phyloP scores from a whole-genome alignment of 495 filamentous ascomycete genomes.

The Delitschia confertaspora region DNA sequence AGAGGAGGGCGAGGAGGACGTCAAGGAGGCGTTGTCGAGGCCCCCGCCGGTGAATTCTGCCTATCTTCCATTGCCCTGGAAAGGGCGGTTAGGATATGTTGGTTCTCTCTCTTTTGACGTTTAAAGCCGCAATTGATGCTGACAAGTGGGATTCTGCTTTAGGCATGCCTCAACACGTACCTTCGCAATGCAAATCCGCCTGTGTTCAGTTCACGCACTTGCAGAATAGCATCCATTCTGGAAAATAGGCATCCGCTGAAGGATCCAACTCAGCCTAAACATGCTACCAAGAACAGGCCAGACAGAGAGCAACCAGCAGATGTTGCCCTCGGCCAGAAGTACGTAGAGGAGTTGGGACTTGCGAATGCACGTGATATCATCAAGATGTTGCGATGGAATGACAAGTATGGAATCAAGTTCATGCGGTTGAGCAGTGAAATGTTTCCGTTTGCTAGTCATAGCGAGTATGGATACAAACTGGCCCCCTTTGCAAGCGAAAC shows the following conservation, averaged over 20 bases:
- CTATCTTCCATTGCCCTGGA: constrained; percentile 86
- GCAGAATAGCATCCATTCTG: constrained; percentile 81
- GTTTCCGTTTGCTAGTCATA: constrained; percentile 91
- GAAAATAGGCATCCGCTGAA: constrained; percentile 76
- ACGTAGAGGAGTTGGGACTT: constrained; percentile 68
- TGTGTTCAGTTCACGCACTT: constrained; percentile 85
- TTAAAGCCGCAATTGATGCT: constrained; percentile 1
- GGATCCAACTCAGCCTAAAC: constrained; percentile 65
- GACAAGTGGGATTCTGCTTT: neutral
- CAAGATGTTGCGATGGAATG: constrained; percentile 89
- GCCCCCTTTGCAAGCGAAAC: constrained; percentile 76
- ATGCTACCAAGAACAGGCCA: constrained; percentile 72
- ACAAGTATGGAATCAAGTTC: constrained; percentile 86
- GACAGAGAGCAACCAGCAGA: constrained; percentile 60
- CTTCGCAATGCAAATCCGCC: constrained; percentile 76
- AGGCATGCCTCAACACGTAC: constrained; percentile 92
- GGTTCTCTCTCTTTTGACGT: constrained; percentile 29
- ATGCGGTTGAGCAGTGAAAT: constrained; percentile 88
- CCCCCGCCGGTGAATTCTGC: constrained; percentile 75
- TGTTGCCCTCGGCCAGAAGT: constrained; percentile 54
- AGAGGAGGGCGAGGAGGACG: constrained; percentile 35
- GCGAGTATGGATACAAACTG: constrained; percentile 78
- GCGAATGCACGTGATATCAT: constrained; percentile 74
- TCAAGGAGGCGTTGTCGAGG: constrained; percentile 44
- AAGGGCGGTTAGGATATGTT: constrained; percentile 85